Evolutionary conservation across 495 filamentous ascomycete genomes (phyloP).

Genomic region (Tuber aestivum): DNA sequence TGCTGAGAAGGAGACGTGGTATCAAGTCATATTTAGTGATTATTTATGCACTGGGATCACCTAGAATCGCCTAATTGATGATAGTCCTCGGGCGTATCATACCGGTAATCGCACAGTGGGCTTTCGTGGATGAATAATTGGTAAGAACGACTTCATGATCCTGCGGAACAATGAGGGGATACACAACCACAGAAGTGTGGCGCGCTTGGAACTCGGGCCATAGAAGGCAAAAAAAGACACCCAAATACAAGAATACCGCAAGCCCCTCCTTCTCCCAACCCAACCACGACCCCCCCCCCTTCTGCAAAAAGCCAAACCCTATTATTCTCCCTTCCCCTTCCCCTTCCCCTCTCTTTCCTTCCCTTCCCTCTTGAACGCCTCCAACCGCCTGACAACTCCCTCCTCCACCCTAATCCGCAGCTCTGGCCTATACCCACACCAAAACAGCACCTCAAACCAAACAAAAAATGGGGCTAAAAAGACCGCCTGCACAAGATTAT

Average conservation of each 20-base stretch:
- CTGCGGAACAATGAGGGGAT: background rate
- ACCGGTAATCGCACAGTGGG: background rate
- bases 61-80: background rate
- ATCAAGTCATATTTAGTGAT: background rate
- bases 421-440: constrained; percentile 81
- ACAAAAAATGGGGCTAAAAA: constrained; percentile 98
- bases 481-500: constrained; percentile 84
- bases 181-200: background rate
- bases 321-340: background rate
- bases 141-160: background rate
- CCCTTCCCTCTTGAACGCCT: constrained; percentile 51
- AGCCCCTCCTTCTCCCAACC: background rate
- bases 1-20: background rate
- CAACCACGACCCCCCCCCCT: background rate
- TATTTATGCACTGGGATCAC: background rate
- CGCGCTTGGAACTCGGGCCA: background rate
- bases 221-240: background rate
- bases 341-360: constrained; percentile 44
- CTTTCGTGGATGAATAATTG: background rate
- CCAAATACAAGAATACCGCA: background rate
- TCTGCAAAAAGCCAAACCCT: background rate
- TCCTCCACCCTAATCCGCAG: constrained; percentile 72
- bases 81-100: background rate
- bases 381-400: constrained; percentile 63
- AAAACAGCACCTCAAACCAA: constrained; percentile 92